Percentiles rank a stretch among this genome's conserved stretches.
These are phyloP conservation scores for Amanita exitialis DNA, from an alignment of 768 basidiomycete species.

Conservation along the genomic window DNA sequence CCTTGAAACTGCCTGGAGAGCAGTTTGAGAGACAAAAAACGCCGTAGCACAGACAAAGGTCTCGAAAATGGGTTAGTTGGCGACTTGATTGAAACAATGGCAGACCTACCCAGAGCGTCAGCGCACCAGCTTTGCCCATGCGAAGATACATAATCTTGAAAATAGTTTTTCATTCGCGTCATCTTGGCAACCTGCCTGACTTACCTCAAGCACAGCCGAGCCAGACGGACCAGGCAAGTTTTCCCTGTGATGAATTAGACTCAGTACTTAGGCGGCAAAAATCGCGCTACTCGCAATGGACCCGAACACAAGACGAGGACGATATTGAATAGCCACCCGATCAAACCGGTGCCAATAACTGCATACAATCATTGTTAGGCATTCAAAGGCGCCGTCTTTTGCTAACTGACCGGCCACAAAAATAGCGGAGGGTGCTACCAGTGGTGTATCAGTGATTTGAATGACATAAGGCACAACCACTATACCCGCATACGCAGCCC, in stretches of 20 bases:
- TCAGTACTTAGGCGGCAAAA: neutral
- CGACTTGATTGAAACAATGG: neutral
- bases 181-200: neutral
- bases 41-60: slow-evolving; percentile 76
- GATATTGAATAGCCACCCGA: slow-evolving; percentile 86
- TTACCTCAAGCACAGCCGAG: slow-evolving; percentile 61
- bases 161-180: neutral
- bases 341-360: slow-evolving; percentile 67
- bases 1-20: slow-evolving; percentile 75
- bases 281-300: slow-evolving; percentile 38
- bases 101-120: slow-evolving; percentile 61
- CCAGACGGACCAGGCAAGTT: slow-evolving; percentile 62
- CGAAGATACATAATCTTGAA: slow-evolving; percentile 66
- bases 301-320: slow-evolving; percentile 81
- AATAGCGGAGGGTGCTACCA: slow-evolving; percentile 43
- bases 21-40: slow-evolving; percentile 76
- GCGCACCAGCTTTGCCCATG: slow-evolving; percentile 66
- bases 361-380: neutral
- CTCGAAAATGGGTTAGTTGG: slow-evolving; percentile 18
- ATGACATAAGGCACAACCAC: neutral
- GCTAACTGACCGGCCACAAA: slow-evolving; percentile 40
- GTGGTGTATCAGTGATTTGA: slow-evolving; percentile 6
- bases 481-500: slow-evolving; percentile 68
- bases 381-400: neutral
- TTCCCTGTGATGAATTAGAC: slow-evolving; percentile 24